A percentile compares a stretch with the other conserved stretches of the same genome.
Conservation (phyloP, 768 basidiomycete species). For the Artomyces pyxidatus region DNA sequence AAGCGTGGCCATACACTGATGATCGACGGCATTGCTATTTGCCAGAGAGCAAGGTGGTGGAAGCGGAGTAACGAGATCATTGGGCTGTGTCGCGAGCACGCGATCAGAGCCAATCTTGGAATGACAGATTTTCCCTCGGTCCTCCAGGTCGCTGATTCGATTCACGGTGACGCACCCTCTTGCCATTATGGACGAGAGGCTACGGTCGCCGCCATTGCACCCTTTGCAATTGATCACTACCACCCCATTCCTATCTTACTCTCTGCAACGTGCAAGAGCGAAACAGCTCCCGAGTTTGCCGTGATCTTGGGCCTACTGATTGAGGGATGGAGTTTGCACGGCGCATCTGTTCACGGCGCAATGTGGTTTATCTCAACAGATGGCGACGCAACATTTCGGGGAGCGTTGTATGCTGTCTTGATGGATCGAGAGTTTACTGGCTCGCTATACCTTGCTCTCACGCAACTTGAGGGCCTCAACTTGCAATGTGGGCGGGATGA, state of each 20-base stretch:
- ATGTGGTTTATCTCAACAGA: neutral
- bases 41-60: neutral
- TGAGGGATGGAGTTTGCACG: neutral
- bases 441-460: neutral
- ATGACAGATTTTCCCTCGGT: neutral
- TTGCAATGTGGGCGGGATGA: neutral
- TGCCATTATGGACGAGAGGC: constrained; percentile 1
- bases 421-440: neutral
- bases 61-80: neutral
- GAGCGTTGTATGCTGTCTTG: neutral
- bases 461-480: neutral
- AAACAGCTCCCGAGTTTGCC: neutral
- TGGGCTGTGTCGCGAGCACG: neutral
- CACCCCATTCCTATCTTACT: neutral
- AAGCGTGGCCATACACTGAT: neutral
- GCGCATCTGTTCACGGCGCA: neutral
- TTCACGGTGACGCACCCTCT: neutral
- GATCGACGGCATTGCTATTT: neutral
- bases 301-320: neutral
- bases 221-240: neutral
- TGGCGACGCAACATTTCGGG: neutral
- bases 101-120: neutral
- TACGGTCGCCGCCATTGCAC: neutral
- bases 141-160: neutral
- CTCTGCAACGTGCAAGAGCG: neutral